phyloP scores from a whole-genome alignment of 1,284 basidiomycete genomes.

The Puccinia brachypodii region DNA sequence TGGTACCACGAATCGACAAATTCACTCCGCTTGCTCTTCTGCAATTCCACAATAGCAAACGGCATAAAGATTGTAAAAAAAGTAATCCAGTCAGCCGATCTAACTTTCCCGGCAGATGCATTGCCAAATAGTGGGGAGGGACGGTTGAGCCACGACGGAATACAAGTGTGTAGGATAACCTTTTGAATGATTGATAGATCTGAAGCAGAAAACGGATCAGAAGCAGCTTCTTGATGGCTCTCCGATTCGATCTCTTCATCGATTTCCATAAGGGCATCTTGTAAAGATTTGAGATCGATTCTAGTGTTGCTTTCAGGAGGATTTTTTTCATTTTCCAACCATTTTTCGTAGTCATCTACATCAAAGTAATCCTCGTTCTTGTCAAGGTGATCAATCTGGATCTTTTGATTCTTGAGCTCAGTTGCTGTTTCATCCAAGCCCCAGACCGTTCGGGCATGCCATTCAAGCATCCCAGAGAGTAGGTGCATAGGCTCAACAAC shows the following conservation, averaged over 20 bases:
- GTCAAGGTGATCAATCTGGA: not conserved
- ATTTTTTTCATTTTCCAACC: not conserved
- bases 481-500: conserved; percentile 30
- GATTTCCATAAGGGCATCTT: conserved; percentile 26
- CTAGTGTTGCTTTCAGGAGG: not conserved
- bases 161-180: not conserved
- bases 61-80: conserved; percentile 12
- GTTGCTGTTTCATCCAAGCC: not conserved
- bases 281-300: not conserved
- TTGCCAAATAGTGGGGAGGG: conserved; percentile 7
- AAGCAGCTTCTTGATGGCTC: not conserved
- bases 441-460: conserved; percentile 11
- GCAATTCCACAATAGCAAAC: conserved; percentile 11
- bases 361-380: not conserved
- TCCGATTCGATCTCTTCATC: conserved; percentile 1
- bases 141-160: conserved; percentile 1
- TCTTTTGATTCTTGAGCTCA: not conserved
- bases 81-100: conserved; percentile 21
- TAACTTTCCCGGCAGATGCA: conserved; percentile 13
- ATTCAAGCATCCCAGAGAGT: conserved; percentile 25
- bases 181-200: not conserved
- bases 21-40: not conserved
- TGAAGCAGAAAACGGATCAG: not conserved
- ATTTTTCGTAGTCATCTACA: not conserved
- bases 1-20: conserved; percentile 22